phyloP scores from a whole-genome alignment of 495 filamentous ascomycete genomes.

The Aspergillus heteromorphus region DNA sequence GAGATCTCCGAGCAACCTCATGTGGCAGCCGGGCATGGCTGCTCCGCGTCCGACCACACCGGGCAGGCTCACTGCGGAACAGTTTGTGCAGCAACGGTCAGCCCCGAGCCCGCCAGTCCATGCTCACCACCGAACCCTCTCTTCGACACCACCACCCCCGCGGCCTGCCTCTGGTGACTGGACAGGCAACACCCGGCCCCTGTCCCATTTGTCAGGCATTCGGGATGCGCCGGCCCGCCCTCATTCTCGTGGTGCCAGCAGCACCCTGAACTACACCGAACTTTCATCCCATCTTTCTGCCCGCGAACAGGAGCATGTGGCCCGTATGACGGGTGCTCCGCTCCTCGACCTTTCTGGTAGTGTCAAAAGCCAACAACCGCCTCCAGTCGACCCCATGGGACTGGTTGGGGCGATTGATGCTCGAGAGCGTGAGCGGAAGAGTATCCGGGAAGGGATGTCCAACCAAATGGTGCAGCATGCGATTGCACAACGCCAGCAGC shows the following conservation, averaged over 20 bases:
- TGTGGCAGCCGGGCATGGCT: constrained; percentile 75
- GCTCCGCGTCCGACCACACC: constrained; percentile 40
- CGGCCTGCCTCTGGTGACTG: constrained; percentile 53
- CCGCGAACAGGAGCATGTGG: constrained; percentile 90
- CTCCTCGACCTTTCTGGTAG: constrained; percentile 65
- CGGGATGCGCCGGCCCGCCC: constrained; percentile 44
- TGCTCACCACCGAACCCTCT: constrained; percentile 55
- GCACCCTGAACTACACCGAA: constrained; percentile 45
- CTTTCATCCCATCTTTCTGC: constrained; percentile 70
- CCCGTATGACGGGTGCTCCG: constrained; percentile 77
- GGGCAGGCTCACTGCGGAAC: constrained; percentile 57
- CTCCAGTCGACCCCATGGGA: constrained; percentile 48
- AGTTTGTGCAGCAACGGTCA: constrained; percentile 83
- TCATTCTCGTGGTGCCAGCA: constrained; percentile 43
- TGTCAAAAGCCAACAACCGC: constrained; percentile 36
- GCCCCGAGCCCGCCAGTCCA: constrained; percentile 46
- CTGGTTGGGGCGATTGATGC: constrained; percentile 72
- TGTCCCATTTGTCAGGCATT: constrained; percentile 26
- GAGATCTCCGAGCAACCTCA: constrained; percentile 47
- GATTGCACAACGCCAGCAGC: constrained; percentile 68
- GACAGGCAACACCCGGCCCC: constrained; percentile 43
- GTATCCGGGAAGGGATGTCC: constrained; percentile 65
- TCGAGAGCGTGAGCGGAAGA: constrained; percentile 66
- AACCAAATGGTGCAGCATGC: constrained; percentile 72
- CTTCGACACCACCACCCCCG: constrained; percentile 42